Evolutionary conservation across 2,329 filamentous ascomycete genomes (phyloP), one percentile per base, ranked within the genome.

Genomic region (Colletotrichum spinosum): DNA sequence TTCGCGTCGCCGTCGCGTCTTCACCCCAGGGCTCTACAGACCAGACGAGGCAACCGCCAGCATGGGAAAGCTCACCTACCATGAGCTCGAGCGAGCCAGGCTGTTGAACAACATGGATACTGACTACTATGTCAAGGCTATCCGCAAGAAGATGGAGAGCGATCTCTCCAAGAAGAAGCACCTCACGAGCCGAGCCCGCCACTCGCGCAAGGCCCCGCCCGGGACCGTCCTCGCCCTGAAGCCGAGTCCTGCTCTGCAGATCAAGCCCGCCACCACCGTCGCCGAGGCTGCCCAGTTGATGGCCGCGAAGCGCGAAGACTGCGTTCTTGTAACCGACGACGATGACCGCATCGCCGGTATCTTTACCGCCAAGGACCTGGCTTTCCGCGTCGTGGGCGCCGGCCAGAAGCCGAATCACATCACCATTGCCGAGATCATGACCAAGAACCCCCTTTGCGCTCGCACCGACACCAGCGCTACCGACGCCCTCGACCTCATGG

Each of bases 351-450:
- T 99, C 80, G 93, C 96, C 49, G 96, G 96, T 81, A 99, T 99
- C 78, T 99, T 99, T 79, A 99, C 96, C 1, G 96, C 96, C 70
- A 99, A 99, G 84, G 96, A 99, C 83, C 85, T 99, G 76, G 96
- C 96, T 15, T 99, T 98, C 84, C 90, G 96, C 64, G 96, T 99
- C 10, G 95, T 99, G 34, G 96, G 95, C 60, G 89, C 90, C 60
- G 96, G 96, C 35, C 86, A 94, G 74, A 97, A 97, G 82, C 92
- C 96, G 38, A 91, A 88, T 77, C 93, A 90, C 76, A 89, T 98
- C 72, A 97, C 93, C 25, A 97, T 99, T 76, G 92, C 94, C 70
- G 94, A 98, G 76, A 99, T 99, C 79, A 99, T 99, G 96, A 99
- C 96, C 76, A 97, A 98, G 85, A 99, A 99, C 82, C 96, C 96